Evolutionary conservation across 2,329 filamentous ascomycete genomes (phyloP).

Genomic region (Rutstroemia sydowiana): DNA sequence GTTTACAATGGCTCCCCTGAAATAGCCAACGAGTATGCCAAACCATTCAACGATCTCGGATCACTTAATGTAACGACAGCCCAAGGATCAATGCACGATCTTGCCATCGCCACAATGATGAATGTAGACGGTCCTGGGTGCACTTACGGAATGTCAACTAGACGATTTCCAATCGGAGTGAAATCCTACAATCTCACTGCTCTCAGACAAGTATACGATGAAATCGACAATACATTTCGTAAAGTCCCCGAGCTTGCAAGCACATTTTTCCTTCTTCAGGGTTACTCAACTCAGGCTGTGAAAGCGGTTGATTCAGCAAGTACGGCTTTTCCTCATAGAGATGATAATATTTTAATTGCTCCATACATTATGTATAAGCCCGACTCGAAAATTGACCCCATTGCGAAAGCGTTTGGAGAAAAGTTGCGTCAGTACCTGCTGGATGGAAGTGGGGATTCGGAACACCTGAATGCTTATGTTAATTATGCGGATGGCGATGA

Average conservation of each 20-base stretch:
- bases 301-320: neutral
- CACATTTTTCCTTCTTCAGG: neutral
- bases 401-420: neutral
- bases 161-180: neutral
- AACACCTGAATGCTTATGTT: slow-evolving; percentile 31
- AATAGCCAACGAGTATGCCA: neutral
- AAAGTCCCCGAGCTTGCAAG: neutral
- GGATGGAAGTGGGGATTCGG: neutral
- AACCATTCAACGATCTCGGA: neutral
- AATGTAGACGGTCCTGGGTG: neutral
- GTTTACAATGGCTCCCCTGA: slow-evolving; percentile 1
- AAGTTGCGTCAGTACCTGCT: neutral
- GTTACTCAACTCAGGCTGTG: slow-evolving; percentile 1
- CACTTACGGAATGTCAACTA: neutral
- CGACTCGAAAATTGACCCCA: neutral
- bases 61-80: neutral
- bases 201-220: neutral
- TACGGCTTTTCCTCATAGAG: neutral
- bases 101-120: neutral
- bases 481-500: slow-evolving; percentile 46
- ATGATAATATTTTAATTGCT: neutral
- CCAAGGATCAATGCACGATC: neutral
- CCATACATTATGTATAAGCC: neutral
- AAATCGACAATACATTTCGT: neutral
- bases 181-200: neutral